phyloP scores from a whole-genome alignment of 2,329 filamentous ascomycete genomes.

The Pyrenochaeta sp. region DNA sequence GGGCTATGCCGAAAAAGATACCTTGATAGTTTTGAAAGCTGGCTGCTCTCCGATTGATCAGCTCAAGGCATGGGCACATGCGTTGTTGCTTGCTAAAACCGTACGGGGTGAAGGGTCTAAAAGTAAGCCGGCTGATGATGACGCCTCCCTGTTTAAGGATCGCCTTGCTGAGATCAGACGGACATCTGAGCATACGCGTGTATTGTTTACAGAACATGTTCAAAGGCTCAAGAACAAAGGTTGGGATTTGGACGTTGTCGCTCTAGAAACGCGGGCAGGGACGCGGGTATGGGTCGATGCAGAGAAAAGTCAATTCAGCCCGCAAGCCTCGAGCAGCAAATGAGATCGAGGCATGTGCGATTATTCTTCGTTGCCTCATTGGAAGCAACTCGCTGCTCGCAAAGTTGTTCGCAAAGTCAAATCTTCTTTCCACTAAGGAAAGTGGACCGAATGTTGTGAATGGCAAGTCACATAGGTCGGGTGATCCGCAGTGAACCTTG shows the following conservation, averaged over 20 bases:
- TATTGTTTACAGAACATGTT: slow-evolving; percentile 57
- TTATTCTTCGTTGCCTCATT: too few species aligned
- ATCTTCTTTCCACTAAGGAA: too few species aligned
- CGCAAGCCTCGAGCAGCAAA: too few species aligned
- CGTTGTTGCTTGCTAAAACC: slow-evolving; percentile 56
- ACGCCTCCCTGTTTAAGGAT: slow-evolving; percentile 34
- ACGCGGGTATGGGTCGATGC: slow-evolving; percentile 34
- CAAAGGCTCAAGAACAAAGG: slow-evolving; percentile 57
- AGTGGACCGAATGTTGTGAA: too few species aligned
- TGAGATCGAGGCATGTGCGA: too few species aligned
- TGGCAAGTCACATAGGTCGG: not conserved
- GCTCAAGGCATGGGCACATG: slow-evolving; percentile 69
- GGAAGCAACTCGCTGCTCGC: too few species aligned
- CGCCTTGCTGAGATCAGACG: slow-evolving; percentile 53
- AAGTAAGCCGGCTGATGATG: slow-evolving; percentile 21
- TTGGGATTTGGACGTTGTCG: slow-evolving; percentile 71
- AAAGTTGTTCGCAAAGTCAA: too few species aligned
- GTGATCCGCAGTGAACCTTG: not conserved
- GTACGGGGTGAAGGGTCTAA: slow-evolving; percentile 10
- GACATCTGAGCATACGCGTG: slow-evolving; percentile 48
- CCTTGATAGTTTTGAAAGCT: slow-evolving; percentile 70
- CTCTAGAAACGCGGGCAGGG: slow-evolving; percentile 71
- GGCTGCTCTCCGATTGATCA: slow-evolving; percentile 59
- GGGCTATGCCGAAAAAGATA: slow-evolving; percentile 42
- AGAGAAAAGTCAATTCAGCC: too few species aligned